Percentiles rank a stretch among this genome's conserved stretches.
phyloP scores from a whole-genome alignment of 1,284 basidiomycete genomes.

The Rhodotorula glutinis region DNA sequence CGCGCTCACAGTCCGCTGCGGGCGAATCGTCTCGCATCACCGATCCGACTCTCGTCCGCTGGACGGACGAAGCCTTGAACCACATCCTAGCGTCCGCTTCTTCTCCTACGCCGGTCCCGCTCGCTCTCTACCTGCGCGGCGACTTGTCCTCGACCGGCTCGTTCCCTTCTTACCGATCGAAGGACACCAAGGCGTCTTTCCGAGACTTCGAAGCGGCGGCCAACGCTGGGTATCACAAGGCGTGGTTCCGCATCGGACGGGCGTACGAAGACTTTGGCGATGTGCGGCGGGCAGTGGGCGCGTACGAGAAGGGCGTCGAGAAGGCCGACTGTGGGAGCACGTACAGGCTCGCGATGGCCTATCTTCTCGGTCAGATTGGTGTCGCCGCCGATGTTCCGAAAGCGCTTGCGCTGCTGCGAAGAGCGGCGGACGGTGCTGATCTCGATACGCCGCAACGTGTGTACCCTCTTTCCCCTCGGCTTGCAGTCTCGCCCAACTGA shows the following conservation, averaged over 20 bases:
- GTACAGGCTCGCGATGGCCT: constrained; percentile 84
- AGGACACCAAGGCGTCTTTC: constrained; percentile 74
- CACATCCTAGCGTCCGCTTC: constrained; percentile 56
- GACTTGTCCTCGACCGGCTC: constrained; percentile 65
- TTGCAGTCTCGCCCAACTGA: not conserved
- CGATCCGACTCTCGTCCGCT: constrained; percentile 61
- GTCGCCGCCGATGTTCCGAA: constrained; percentile 57
- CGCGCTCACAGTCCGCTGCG: constrained; percentile 44
- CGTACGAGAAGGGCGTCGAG: constrained; percentile 75
- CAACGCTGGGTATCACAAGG: constrained; percentile 63
- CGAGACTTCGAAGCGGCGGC: constrained; percentile 77
- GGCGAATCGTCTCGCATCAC: constrained; percentile 58
- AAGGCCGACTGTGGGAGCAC: constrained; percentile 56
- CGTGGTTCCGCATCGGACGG: constrained; percentile 84
- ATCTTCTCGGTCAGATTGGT: constrained; percentile 79
- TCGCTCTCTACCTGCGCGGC: constrained; percentile 72
- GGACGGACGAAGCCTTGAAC: constrained; percentile 65
- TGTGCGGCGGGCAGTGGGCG: constrained; percentile 64
- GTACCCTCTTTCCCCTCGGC: no score
- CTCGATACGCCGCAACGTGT: constrained; percentile 49
- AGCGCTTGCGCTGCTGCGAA: constrained; percentile 69
- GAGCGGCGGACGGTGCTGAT: constrained; percentile 72
- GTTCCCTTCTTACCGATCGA: constrained; percentile 54
- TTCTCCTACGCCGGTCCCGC: constrained; percentile 56
- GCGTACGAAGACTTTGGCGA: constrained; percentile 67